Evolutionary conservation across 768 basidiomycete species (phyloP).

Genomic region (Lentinula aciculospora): DNA sequence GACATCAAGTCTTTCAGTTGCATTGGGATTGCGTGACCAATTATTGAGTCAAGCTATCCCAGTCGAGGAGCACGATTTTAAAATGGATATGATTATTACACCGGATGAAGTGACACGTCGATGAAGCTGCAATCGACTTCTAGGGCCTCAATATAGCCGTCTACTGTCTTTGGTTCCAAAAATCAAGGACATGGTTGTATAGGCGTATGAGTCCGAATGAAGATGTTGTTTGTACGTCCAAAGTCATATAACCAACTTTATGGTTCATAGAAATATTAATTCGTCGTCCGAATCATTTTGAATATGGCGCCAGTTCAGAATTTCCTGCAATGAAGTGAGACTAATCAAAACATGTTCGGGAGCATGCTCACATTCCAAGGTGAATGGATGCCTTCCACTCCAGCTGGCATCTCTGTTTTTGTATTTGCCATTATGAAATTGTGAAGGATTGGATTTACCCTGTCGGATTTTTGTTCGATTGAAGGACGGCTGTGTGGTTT

Average conservation of each 20-base stretch:
- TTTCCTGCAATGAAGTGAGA: not conserved
- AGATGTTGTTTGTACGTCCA: not conserved
- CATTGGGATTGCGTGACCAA: constrained; percentile 59
- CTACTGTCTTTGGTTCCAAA: not conserved
- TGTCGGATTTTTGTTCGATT: constrained; percentile 7
- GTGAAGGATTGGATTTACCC: constrained; percentile 23
- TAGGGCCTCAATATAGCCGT: not conserved
- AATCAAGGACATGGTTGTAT: not conserved
- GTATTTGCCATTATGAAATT: constrained; percentile 23
- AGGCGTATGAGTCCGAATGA: not conserved
- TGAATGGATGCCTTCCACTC: not conserved
- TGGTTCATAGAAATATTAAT: not conserved
- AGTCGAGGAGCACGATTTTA: constrained; percentile 53
- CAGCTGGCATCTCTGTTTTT: constrained; percentile 3
- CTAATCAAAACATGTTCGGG: not conserved
- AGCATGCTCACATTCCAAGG: constrained; percentile 4
- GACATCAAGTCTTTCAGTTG: constrained; percentile 39
- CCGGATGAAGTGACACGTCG: constrained; percentile 24
- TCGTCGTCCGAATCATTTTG: not conserved
- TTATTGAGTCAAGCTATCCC: constrained; percentile 50
- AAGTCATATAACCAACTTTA: too few species aligned
- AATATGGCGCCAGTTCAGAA: not conserved
- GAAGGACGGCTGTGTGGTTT: not conserved
- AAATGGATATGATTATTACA: constrained; percentile 56
- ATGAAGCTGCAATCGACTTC: too few species aligned